A percentile compares a stretch with the other conserved stretches of the same genome.
Evolutionary conservation across 768 basidiomycete species (phyloP).

Genomic region (Pilatotrama ljubarskyi): DNA sequence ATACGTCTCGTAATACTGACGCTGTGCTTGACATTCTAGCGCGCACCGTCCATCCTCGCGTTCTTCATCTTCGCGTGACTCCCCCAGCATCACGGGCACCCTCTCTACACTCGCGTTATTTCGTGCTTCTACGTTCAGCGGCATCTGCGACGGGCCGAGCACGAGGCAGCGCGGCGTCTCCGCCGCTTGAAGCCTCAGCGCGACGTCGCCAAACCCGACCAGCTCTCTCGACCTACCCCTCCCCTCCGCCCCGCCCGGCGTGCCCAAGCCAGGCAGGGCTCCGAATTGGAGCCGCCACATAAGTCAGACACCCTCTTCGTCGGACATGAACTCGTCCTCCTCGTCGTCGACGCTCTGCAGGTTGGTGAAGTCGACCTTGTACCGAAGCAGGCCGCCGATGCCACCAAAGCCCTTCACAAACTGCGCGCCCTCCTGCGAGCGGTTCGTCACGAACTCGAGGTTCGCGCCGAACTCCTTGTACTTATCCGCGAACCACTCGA

Average conservation of each 20-base stretch:
- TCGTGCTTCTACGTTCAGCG: neutral
- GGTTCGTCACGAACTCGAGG: constrained; percentile 94
- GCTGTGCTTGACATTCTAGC: constrained; percentile 3
- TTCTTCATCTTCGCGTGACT: neutral
- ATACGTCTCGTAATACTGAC: constrained; percentile 15
- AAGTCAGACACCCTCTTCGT: constrained; percentile 82
- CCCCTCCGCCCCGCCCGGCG: constrained; percentile 63
- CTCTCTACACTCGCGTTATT: neutral
- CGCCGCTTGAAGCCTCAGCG: neutral
- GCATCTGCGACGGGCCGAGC: neutral
- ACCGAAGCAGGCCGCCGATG: constrained; percentile 91
- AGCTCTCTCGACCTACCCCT: constrained; percentile 15
- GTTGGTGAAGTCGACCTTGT: constrained; percentile 96
- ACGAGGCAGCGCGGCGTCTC: neutral
- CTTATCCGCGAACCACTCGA: constrained; percentile 99
- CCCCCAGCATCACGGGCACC: constrained; percentile 1
- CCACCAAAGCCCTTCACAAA: constrained; percentile 99
- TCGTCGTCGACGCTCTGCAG: constrained; percentile 75
- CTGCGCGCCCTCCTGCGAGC: constrained; percentile 95
- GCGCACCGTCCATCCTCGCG: neutral
- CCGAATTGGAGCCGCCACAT: constrained; percentile 77
- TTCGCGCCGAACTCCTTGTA: constrained; percentile 97
- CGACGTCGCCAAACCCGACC: neutral
- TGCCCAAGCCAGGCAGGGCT: constrained; percentile 68
- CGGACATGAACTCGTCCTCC: constrained; percentile 82